Conservation (phyloP, 2,329 filamentous ascomycete genomes). For the Neofusicoccum parvum region DNA sequence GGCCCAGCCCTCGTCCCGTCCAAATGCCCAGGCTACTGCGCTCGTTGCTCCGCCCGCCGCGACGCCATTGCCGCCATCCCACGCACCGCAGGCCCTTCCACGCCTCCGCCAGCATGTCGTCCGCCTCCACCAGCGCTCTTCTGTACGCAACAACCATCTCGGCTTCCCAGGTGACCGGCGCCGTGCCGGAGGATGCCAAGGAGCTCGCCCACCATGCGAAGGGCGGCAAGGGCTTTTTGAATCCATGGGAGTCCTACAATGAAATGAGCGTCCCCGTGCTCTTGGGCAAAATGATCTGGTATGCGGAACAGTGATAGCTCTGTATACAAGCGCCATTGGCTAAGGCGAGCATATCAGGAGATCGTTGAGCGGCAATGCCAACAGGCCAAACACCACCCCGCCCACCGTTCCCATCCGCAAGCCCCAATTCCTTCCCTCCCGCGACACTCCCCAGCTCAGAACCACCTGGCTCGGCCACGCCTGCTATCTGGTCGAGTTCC, state of each 20-base stretch:
- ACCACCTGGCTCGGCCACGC: constrained; percentile 96
- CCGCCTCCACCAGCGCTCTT: constrained; percentile 33
- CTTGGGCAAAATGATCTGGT: constrained; percentile 42
- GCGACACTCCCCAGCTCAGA: constrained; percentile 64
- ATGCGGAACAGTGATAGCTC: constrained; percentile 21
- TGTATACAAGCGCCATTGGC: neutral
- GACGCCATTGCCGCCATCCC: constrained; percentile 1
- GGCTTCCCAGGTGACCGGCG: constrained; percentile 38
- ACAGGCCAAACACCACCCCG: constrained; percentile 63
- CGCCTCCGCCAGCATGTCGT: constrained; percentile 29
- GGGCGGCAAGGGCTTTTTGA: constrained; percentile 57
- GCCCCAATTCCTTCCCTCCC: constrained; percentile 66
- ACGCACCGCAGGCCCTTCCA: constrained; percentile 11
- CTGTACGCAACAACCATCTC: constrained; percentile 46
- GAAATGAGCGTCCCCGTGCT: constrained; percentile 42
- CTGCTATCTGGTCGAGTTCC: constrained; percentile 91
- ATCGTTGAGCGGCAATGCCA: constrained; percentile 52
- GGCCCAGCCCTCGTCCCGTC: constrained; percentile 37
- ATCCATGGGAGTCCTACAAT: constrained; percentile 59
- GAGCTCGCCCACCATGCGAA: constrained; percentile 55
- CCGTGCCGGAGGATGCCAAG: constrained; percentile 48
- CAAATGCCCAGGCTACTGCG: constrained; percentile 13
- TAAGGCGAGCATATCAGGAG: constrained; percentile 37
- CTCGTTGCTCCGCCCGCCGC: constrained; percentile 6
- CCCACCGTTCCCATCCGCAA: constrained; percentile 68